These are phyloP conservation scores for Paracoccidioides brasiliensis DNA, from an alignment of 2,329 filamentous ascomycete genomes.

Conservation along the genomic window DNA sequence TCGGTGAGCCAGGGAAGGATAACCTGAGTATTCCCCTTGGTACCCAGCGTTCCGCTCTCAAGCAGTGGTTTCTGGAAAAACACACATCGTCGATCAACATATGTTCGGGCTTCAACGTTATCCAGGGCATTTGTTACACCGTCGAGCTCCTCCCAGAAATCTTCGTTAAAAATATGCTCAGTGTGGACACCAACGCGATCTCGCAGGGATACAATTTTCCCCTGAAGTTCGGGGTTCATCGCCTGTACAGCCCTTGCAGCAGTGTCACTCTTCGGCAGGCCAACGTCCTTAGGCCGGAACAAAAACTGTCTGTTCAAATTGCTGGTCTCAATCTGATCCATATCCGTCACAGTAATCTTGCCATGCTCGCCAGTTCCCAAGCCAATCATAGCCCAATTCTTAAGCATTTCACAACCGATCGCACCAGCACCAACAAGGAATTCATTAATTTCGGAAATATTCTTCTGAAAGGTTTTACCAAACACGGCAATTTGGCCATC, in stretches of 20 bases:
- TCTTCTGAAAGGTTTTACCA: constrained; percentile 84
- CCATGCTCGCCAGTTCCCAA: constrained; percentile 78
- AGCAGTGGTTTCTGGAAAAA: constrained; percentile 96
- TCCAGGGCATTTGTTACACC: constrained; percentile 94
- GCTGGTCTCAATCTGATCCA: constrained; percentile 98
- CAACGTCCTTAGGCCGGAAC: constrained; percentile 87
- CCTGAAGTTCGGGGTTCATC: constrained; percentile 88
- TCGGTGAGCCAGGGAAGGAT: constrained; percentile 83
- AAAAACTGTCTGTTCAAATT: constrained; percentile 96
- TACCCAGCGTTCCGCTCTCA: constrained; percentile 89
- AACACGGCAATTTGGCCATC: constrained; percentile 97
- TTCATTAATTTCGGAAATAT: constrained; percentile 76
- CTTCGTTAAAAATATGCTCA: constrained; percentile 85
- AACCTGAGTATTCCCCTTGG: constrained; percentile 97
- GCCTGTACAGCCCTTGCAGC: constrained; percentile 77
- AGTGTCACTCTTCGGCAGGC: constrained; percentile 90
- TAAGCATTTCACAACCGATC: constrained; percentile 97
- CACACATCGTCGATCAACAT: constrained; percentile 89
- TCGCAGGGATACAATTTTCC: constrained; percentile 72
- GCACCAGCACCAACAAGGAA: constrained; percentile 94
- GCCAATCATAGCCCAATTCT: constrained; percentile 99
- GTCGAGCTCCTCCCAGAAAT: constrained; percentile 77
- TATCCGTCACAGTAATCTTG: constrained; percentile 86
- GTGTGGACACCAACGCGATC: constrained; percentile 87
- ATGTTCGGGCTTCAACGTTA: constrained; percentile 93